Conservation (phyloP, 495 filamentous ascomycete genomes). For the Ramalina peruviana region DNA sequence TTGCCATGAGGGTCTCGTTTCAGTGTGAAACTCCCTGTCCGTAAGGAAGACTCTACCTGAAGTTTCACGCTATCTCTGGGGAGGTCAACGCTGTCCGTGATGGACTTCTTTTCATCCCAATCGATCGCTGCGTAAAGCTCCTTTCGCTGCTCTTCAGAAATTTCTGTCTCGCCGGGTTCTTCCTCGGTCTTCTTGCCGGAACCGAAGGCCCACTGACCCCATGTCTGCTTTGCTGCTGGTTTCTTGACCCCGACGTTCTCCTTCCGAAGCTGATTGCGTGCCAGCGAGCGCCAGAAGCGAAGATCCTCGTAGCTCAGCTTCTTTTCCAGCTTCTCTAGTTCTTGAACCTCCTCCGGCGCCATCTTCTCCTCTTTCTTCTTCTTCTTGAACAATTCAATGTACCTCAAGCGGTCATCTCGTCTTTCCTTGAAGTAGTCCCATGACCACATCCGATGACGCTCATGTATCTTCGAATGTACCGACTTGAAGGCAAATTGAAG, state of each 20-base stretch:
- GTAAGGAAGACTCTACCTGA: slow-evolving; percentile 77
- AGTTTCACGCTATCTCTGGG: slow-evolving; percentile 85
- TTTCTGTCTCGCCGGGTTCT: slow-evolving; percentile 52
- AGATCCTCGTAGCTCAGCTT: slow-evolving; percentile 92
- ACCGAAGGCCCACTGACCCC: slow-evolving; percentile 75
- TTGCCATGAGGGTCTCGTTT: slow-evolving; percentile 73
- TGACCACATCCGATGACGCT: slow-evolving; percentile 76
- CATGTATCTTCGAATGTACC: slow-evolving; percentile 83
- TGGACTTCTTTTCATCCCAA: slow-evolving; percentile 89
- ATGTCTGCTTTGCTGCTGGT: slow-evolving; percentile 50
- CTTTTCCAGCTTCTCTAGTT: slow-evolving; percentile 63
- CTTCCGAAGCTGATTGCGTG: slow-evolving; percentile 85
- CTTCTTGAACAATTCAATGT: slow-evolving; percentile 92
- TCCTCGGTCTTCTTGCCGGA: slow-evolving; percentile 56
- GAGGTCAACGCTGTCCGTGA: slow-evolving; percentile 74
- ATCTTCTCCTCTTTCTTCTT: slow-evolving; percentile 66
- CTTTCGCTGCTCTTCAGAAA: slow-evolving; percentile 90
- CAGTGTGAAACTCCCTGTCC: slow-evolving; percentile 86
- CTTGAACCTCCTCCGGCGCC: slow-evolving; percentile 50
- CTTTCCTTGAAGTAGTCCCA: slow-evolving; percentile 91
- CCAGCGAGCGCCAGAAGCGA: slow-evolving; percentile 89
- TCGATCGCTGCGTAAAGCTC: slow-evolving; percentile 96
- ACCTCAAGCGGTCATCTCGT: slow-evolving; percentile 74
- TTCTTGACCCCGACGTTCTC: slow-evolving; percentile 79
- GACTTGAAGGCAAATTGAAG: slow-evolving; percentile 77